Evolutionary conservation across 108 stramenopile genomes (phyloP), one percentile per base, ranked within the genome.

Genomic region (Cylindrotheca fusiformis): DNA sequence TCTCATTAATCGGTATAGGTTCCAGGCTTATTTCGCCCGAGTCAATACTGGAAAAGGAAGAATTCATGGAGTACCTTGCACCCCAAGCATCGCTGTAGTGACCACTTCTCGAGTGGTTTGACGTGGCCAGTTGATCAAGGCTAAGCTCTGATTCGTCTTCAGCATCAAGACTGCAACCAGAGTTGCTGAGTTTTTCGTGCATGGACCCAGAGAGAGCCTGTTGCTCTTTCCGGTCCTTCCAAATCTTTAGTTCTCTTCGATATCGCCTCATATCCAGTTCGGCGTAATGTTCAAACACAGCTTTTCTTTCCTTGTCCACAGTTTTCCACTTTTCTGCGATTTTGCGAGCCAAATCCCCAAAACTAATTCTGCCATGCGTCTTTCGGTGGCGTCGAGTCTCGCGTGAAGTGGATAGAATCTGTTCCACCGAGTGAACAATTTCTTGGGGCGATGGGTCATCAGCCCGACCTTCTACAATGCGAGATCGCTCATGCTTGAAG

Each of bases 291-390:
- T 82, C 73, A 63, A 76, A 82, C 26, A 60, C 28, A 1, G 64
- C 59, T 55, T 60, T 70, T n/a, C 41, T 49, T 46, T 67, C 45
- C 2, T 41, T 29, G 19, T 33, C 69, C 24, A 71, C 63, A n/a
- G 45, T 48, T 51, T 77, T 77, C 89, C 89, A 90, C 36, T 74
- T 71, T 8, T 75, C 75, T 32, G 85, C 81, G 52, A 90, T 85
- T 55, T 68, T 75, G 1, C 85, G 67, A 17, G 86, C 86, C 10
- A 90, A 65, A 58, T 87, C 85, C 25, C 74, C 74, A 71, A 91
- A 91, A 19, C 82, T 79, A 50, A 91, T 91, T 52, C 78, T 80
- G 1, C 88, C 88, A 47, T 87, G 86, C 33, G 78, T 75, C 59
- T 85, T 84, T 1, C 86, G 76, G 24, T 67, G 58, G 25, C 64